phyloP scores from a whole-genome alignment of 208 protist genomes.

The Herpetomonas tarakana region DNA sequence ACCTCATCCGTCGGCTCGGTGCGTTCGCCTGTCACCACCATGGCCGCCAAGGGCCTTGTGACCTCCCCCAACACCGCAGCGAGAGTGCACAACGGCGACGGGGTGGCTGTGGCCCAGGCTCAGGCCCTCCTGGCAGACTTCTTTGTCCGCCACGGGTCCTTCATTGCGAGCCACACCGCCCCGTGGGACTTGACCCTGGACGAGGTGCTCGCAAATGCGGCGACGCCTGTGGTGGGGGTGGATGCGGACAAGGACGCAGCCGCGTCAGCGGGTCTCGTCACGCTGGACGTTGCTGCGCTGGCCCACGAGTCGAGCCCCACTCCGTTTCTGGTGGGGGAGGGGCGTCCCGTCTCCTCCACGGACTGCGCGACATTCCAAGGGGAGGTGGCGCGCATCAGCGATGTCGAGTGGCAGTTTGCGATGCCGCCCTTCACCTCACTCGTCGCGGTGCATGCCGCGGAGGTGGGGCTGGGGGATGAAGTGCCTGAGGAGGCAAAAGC shows the following conservation, averaged over 20 bases:
- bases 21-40: constrained; percentile 70
- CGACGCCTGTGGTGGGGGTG: constrained; percentile 5
- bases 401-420: constrained; percentile 44
- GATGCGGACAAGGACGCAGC: too few relatives aligned
- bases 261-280: too few relatives aligned
- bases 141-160: constrained; percentile 27
- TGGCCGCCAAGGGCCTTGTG: constrained; percentile 22
- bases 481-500: constrained; percentile 8
- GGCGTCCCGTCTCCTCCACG: constrained; percentile 17
- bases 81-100: too few relatives aligned
- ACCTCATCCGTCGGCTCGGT: constrained; percentile 59
- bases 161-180: constrained; percentile 23
- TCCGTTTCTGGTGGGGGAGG: constrained; percentile 43
- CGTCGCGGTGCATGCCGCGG: constrained; percentile 26
- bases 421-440: constrained; percentile 70
- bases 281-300: constrained; percentile 19
- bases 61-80: neutral
- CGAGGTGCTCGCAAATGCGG: neutral
- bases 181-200: constrained; percentile 32
- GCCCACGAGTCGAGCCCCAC: neutral
- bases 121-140: constrained; percentile 29
- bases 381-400: constrained; percentile 29
- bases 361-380: constrained; percentile 35
- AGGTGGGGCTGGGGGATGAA: too few relatives aligned
- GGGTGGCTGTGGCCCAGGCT: constrained; percentile 16